These are phyloP conservation scores for Dactylorhiza incarnata DNA, from an alignment of 106 monocot genomes.

Conservation along the genomic window DNA sequence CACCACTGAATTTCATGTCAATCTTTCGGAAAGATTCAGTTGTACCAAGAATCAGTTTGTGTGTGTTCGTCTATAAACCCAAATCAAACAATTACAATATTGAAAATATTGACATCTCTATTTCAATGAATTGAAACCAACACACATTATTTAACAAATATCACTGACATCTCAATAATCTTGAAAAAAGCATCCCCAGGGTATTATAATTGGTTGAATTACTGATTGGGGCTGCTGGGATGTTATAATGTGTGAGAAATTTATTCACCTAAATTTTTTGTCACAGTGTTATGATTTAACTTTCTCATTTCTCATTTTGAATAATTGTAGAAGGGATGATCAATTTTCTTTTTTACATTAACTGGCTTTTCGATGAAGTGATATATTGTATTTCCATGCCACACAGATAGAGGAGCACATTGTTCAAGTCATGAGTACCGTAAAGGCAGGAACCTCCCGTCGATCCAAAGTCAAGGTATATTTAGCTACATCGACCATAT, in stretches of 20 bases:
- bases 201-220: neutral
- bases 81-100: too few species aligned
- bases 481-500: neutral
- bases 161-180: too few species aligned
- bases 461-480: slow-evolving; percentile 56
- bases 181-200: neutral
- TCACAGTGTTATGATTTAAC: neutral
- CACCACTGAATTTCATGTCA: too few species aligned
- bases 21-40: too few species aligned
- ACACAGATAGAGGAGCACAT: slow-evolving; percentile 29
- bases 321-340: neutral
- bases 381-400: neutral
- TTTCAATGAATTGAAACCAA: too few species aligned
- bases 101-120: too few species aligned
- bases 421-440: slow-evolving; percentile 17
- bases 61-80: too few species aligned
- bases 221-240: neutral
- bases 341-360: neutral
- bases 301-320: neutral
- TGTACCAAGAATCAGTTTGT: too few species aligned
- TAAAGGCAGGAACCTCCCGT: slow-evolving; percentile 13
- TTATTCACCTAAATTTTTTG: neutral
- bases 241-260: neutral
- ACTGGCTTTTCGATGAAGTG: neutral
- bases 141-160: too few species aligned